Percentiles rank a stretch among this genome's conserved stretches.
Evolutionary conservation across 441 rosid genomes (phyloP).

Genomic region (Pelargonium myrrhifolium): DNA sequence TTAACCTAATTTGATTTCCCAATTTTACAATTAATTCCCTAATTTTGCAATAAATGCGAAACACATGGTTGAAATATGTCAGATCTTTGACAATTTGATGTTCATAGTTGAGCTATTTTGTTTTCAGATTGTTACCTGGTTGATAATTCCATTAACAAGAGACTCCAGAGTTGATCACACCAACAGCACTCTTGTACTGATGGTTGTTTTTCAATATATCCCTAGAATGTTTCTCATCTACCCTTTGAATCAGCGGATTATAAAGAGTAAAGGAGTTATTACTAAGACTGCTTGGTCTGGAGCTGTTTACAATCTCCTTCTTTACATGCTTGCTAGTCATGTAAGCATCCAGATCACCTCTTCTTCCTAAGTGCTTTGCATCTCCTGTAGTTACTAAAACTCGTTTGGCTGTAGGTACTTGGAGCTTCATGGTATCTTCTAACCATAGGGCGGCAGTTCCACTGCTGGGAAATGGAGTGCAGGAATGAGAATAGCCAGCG

Average conservation of each 20-base stretch:
- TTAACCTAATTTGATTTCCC: not conserved
- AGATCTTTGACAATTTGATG: no score
- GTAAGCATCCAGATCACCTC: conserved; percentile 32
- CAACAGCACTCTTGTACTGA: conserved; percentile 71
- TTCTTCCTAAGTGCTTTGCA: not conserved
- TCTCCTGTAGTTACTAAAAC: not conserved
- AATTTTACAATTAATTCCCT: no score
- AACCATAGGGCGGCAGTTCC: conserved; percentile 59
- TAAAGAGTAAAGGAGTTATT: conserved; percentile 80
- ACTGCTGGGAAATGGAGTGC: conserved; percentile 66
- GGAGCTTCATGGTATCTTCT: conserved; percentile 86
- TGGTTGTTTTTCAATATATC: conserved; percentile 70
- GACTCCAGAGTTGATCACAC: conserved; percentile 50
- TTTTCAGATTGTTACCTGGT: conserved; percentile 70
- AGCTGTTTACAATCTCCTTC: conserved; percentile 81
- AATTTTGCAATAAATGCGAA: no score
- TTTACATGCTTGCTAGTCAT: conserved; percentile 91
- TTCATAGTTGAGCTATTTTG: no score
- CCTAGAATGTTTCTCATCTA: conserved; percentile 79
- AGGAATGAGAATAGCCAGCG: conserved; percentile 30
- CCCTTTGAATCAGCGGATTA: conserved; percentile 74
- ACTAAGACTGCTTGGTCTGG: conserved; percentile 97
- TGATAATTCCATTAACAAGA: conserved; percentile 60
- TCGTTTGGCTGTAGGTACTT: conserved; percentile 34
- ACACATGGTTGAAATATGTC: no score